Conservation (phyloP, 176 grass and related monocot species). For the Eragrostis curvula region DNA sequence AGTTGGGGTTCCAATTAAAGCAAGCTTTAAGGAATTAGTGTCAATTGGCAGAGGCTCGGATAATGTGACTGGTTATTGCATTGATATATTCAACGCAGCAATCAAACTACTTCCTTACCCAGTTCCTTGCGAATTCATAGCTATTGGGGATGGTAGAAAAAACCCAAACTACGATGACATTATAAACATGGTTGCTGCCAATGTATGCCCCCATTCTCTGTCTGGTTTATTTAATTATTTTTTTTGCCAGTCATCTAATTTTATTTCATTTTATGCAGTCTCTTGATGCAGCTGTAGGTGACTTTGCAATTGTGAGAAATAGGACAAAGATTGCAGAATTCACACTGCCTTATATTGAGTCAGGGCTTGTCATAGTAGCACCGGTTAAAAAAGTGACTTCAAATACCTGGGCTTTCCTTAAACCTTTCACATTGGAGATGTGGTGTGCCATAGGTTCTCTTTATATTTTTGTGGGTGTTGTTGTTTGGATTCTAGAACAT, state of each 20-base stretch:
- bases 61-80: constrained; percentile 68
- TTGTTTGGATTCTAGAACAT: constrained; percentile 91
- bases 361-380: constrained; percentile 81
- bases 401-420: constrained; percentile 82
- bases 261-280: constrained; percentile 28
- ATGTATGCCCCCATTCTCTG: constrained; percentile 53
- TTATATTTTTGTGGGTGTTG: constrained; percentile 79
- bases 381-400: constrained; percentile 41
- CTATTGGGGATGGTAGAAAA: constrained; percentile 62
- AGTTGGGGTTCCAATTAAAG: constrained; percentile 81
- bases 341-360: constrained; percentile 74
- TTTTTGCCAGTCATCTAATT: constrained; percentile 28
- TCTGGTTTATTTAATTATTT: constrained; percentile 32
- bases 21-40: constrained; percentile 78
- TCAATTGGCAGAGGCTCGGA: constrained; percentile 45
- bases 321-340: constrained; percentile 72
- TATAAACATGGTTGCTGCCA: constrained; percentile 63
- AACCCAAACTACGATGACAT: constrained; percentile 74
- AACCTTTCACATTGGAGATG: constrained; percentile 85
- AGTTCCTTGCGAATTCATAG: constrained; percentile 67
- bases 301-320: constrained; percentile 85
- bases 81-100: constrained; percentile 79
- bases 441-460: constrained; percentile 74
- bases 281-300: constrained; percentile 86
- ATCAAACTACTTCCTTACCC: constrained; percentile 75